Evolutionary conservation across 352 stramenopile species (phyloP), one percentile per base, ranked within the genome.

Genomic region (Phytophthora multivora): DNA sequence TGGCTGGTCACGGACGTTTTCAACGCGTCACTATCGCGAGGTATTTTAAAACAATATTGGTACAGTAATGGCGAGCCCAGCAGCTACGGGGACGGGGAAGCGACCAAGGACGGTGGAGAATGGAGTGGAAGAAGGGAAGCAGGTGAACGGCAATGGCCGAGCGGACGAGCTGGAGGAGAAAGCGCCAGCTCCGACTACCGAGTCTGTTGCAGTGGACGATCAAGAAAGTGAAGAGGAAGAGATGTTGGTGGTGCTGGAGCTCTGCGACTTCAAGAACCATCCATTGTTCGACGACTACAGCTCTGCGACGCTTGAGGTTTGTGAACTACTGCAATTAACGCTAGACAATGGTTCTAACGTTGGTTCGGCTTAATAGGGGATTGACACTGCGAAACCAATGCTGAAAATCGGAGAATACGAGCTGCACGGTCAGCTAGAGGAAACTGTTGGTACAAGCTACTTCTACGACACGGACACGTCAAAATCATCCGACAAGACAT

Each of bases 221-320:
- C 51, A 73, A 2, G 58, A 80, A 2, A 75, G 75, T 5, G 78
- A 80, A 4, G 77, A 90, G 1, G 77, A 89, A 13, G 83, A 92
- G 41, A 71, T 79, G 33, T 58, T 91, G 19, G 80, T 93, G 11
- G 82, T 90, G 53, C 55, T 93, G 63, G 84, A 93, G 60, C 66
- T 93, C 1, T 80, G 73, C 39, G 84, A 93, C 55, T 91, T 93
- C 49, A 91, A 90, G 69, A 89, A 93, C 53, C 84, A 93, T 40
- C 80, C 84, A 25, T 74, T 93, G 25, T 71, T 93, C 35, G 78
- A 91, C 50, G 82, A 90, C 63, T 87, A 90, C 70, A 76, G 61
- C 11, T 69, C 64, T 13, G 71, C 83, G 16, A 84, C 72, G 16
- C 74, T 93, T 23, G 81, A 91, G 77, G 83, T 91, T 45, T 2